Evolutionary conservation across 768 basidiomycete species (phyloP).

Genomic region (Tulasnella sp.): DNA sequence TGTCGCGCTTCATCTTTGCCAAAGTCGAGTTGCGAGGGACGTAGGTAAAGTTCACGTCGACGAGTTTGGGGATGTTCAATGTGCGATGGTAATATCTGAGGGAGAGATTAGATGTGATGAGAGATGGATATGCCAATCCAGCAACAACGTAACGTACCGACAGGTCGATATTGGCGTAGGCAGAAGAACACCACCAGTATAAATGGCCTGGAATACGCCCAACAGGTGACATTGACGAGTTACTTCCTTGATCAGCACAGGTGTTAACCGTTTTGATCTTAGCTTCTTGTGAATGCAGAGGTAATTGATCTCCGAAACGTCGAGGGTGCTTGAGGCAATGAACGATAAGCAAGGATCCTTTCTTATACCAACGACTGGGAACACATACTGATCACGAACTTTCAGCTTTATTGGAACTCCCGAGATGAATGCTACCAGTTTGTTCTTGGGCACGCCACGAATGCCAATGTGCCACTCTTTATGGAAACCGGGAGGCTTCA

Average conservation of each 20-base stretch:
- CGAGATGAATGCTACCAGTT: conserved; percentile 92
- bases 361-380: no score
- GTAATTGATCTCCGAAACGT: conserved; percentile 87
- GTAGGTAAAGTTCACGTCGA: conserved; percentile 79
- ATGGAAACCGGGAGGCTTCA: conserved; percentile 85
- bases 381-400: conserved; percentile 66
- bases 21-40: conserved; percentile 80
- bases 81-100: conserved; percentile 88
- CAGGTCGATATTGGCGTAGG: conserved; percentile 88
- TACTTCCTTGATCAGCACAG: conserved; percentile 94
- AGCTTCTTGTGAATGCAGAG: conserved; percentile 97
- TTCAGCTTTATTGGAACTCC: conserved; percentile 78
- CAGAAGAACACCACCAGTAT: conserved; percentile 85
- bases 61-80: conserved; percentile 81
- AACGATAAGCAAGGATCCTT: background rate
- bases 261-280: conserved; percentile 85
- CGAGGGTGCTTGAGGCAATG: conserved; percentile 40
- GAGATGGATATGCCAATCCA: background rate
- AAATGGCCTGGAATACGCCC: conserved; percentile 92
- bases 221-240: conserved; percentile 82
- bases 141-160: conserved; percentile 34
- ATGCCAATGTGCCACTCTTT: conserved; percentile 96
- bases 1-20: conserved; percentile 73
- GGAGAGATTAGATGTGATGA: background rate
- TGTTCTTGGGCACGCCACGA: conserved; percentile 77